phyloP scores from a whole-genome alignment of 2,329 filamentous ascomycete species.

The Sporothrix mexicana region DNA sequence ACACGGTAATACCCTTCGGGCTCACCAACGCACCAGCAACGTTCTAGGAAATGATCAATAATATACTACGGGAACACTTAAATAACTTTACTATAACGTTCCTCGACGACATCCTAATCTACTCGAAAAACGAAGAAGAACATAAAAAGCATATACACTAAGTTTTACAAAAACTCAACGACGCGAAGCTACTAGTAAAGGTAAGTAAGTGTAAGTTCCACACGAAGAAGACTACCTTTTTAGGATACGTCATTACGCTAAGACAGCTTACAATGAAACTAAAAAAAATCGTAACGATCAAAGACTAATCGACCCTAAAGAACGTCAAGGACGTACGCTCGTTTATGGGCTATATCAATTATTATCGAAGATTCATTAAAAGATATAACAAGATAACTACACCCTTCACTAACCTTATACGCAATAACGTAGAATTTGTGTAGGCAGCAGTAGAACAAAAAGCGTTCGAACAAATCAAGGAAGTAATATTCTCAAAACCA shows the following conservation, averaged over 20 bases:
- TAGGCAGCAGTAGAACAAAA: no score
- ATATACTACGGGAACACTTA: no score
- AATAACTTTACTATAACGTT: no score
- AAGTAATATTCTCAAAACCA: no score
- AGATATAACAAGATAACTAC: not conserved
- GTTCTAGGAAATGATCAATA: no score
- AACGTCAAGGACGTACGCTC: not conserved
- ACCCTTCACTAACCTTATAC: not conserved
- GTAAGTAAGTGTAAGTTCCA: not conserved
- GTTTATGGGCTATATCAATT: not conserved
- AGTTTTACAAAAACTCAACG: not conserved
- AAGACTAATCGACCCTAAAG: not conserved
- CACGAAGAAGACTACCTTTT: not conserved
- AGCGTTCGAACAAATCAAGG: no score
- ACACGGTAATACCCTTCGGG: no score
- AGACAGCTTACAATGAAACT: not conserved
- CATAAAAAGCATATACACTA: not conserved
- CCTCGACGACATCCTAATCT: not conserved
- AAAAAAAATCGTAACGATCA: no score
- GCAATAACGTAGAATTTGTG: no score
- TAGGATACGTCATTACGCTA: not conserved
- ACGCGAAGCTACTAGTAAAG: not conserved
- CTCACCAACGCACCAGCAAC: no score
- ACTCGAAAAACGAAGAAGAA: not conserved
- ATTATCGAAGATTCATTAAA: not conserved